These are phyloP conservation scores for Auriscalpium microsporum DNA, from an alignment of 768 basidiomycete genomes.

Conservation along the genomic window DNA sequence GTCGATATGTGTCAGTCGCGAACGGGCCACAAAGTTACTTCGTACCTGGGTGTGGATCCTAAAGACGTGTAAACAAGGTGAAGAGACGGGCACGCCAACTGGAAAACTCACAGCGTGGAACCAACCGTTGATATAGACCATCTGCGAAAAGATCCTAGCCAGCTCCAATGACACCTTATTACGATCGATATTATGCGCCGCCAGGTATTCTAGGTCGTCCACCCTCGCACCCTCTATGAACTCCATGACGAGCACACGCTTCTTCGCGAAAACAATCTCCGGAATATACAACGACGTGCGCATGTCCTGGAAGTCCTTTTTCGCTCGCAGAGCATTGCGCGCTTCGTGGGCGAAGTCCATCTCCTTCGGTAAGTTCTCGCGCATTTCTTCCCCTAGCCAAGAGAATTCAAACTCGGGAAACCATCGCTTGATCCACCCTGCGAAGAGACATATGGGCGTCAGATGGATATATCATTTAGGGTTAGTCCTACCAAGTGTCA, in stretches of 20 bases:
- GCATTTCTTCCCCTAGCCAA: conserved; percentile 94
- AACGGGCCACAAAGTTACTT: neutral
- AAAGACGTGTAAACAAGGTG: conserved; percentile 11
- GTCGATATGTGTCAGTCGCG: neutral
- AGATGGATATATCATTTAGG: neutral
- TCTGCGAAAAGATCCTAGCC: conserved; percentile 81
- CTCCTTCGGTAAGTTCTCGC: conserved; percentile 81
- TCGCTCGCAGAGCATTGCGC: conserved; percentile 65
- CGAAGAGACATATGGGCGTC: conserved; percentile 1
- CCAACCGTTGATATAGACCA: conserved; percentile 95
- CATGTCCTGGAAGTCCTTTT: conserved; percentile 59
- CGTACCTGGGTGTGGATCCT: conserved; percentile 84
- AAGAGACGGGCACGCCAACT: neutral
- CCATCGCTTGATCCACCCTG: conserved; percentile 81
- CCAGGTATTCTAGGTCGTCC: conserved; percentile 80
- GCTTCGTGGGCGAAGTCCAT: conserved; percentile 95
- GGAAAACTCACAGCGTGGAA: conserved; percentile 60
- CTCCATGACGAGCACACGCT: conserved; percentile 90
- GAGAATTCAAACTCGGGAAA: conserved; percentile 94
- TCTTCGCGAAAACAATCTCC: conserved; percentile 68
- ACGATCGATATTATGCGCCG: conserved; percentile 75
- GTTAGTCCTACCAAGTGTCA: conserved; percentile 44
- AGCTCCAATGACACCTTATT: conserved; percentile 92
- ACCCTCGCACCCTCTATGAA: conserved; percentile 84
- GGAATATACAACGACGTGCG: conserved; percentile 85